Percentiles rank a stretch among this genome's conserved stretches.
Conservation (phyloP, 305 asterid species). For the Rubia tinctorum region DNA sequence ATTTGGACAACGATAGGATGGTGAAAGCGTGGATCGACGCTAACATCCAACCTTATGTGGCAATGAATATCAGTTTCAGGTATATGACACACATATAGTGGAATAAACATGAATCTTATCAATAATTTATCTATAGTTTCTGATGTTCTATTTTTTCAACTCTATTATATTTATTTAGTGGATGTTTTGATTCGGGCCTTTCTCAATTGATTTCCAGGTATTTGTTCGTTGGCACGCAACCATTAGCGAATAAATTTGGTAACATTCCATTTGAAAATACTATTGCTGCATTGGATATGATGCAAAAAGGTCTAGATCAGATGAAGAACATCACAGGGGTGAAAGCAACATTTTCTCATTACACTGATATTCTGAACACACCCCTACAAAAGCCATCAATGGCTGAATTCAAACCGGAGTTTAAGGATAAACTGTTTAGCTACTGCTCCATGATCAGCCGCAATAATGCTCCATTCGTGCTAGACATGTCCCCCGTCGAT, state of each 20-base stretch:
- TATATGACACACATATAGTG: background rate
- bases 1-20: background rate
- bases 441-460: background rate
- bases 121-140: too few relatives aligned
- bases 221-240: conserved; percentile 28
- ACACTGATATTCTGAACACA: conserved; percentile 21
- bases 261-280: background rate
- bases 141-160: too few relatives aligned
- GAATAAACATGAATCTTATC: background rate
- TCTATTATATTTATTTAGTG: too few relatives aligned
- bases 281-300: background rate
- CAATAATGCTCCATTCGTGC: conserved; percentile 22
- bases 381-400: conserved; percentile 31
- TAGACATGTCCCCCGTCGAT: conserved; percentile 30
- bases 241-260: conserved; percentile 21
- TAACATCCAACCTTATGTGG: background rate
- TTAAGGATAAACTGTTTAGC: conserved; percentile 13
- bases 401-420: conserved; percentile 30
- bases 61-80: background rate
- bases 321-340: background rate
- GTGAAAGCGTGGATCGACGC: background rate
- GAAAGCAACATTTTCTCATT: conserved; percentile 27
- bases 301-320: conserved; percentile 15
- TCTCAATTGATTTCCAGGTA: conserved; percentile 15
- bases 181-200: background rate